Conservation (phyloP, 1,139 yeast genomes). For the Wickerhamomyces sp. region DNA sequence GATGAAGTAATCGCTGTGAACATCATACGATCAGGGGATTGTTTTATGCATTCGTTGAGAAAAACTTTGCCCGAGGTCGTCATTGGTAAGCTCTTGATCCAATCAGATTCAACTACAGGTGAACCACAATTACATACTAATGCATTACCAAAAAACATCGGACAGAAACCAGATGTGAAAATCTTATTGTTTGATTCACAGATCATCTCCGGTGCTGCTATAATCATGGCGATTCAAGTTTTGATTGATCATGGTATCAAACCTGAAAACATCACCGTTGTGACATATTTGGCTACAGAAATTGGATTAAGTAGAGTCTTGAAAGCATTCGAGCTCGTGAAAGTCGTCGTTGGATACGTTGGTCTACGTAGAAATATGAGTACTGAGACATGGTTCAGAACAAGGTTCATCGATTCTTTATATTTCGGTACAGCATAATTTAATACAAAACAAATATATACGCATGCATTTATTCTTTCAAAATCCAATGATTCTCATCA, state of each 20-base stretch:
- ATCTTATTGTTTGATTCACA: constrained; percentile 82
- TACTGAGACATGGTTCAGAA: constrained; percentile 43
- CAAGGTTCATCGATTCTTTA: constrained; percentile 67
- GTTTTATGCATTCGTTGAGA: constrained; percentile 74
- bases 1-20: constrained; percentile 66
- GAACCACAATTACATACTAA: constrained; percentile 89
- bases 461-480: constrained; percentile 20
- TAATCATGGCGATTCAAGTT: constrained; percentile 90
- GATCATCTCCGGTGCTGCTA: constrained; percentile 87
- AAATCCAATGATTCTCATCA: constrained; percentile 56
- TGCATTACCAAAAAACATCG: constrained; percentile 43
- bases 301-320: constrained; percentile 71
- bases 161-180: constrained; percentile 29
- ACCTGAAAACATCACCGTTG: constrained; percentile 58
- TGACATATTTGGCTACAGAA: constrained; percentile 74
- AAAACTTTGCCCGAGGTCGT: constrained; percentile 72
- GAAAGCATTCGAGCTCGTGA: constrained; percentile 66
- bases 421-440: constrained; percentile 85
- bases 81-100: constrained; percentile 80
- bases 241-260: constrained; percentile 75
- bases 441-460: neutral
- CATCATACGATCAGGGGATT: constrained; percentile 87
- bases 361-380: constrained; percentile 32
- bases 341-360: constrained; percentile 65
- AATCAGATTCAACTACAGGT: constrained; percentile 83